phyloP scores from a whole-genome alignment of 2,329 filamentous ascomycete genomes.

The Alternaria arbusti region DNA sequence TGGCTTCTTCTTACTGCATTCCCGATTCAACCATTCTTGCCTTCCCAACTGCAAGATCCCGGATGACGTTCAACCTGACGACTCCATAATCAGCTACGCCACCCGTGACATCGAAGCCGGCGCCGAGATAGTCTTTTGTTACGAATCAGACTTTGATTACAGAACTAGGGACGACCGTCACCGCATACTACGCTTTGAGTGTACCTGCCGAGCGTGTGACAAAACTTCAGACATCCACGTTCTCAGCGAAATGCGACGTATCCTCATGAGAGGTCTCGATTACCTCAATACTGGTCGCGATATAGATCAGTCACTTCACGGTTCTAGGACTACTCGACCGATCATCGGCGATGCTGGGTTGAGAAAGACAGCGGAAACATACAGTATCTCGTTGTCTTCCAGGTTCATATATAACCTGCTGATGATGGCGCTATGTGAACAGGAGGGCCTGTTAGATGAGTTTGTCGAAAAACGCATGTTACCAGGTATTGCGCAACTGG shows the following conservation, averaged over 20 bases:
- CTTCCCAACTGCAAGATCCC: constrained; percentile 8
- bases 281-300: background rate
- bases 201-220: background rate
- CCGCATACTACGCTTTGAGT: background rate
- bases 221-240: background rate
- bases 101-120: constrained; percentile 11
- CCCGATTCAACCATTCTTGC: constrained; percentile 13
- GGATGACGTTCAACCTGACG: background rate
- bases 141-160: constrained; percentile 9
- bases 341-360: background rate
- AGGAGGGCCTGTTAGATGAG: constrained; percentile 4
- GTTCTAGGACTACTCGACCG: background rate
- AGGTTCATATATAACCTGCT: constrained; percentile 6
- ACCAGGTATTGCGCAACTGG: background rate
- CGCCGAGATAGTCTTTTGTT: constrained; percentile 10
- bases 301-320: background rate
- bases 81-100: background rate
- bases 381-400: background rate
- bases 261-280: background rate
- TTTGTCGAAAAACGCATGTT: constrained; percentile 2
- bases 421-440: background rate
- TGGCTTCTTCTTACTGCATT: constrained; percentile 8
- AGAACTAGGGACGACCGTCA: constrained; percentile 4
- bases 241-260: constrained; percentile 13
- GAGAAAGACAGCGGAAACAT: background rate